Base-by-base conservation (phyloP, 2,329 filamentous ascomycete species). In the Calonectria henricotiae region DNA sequence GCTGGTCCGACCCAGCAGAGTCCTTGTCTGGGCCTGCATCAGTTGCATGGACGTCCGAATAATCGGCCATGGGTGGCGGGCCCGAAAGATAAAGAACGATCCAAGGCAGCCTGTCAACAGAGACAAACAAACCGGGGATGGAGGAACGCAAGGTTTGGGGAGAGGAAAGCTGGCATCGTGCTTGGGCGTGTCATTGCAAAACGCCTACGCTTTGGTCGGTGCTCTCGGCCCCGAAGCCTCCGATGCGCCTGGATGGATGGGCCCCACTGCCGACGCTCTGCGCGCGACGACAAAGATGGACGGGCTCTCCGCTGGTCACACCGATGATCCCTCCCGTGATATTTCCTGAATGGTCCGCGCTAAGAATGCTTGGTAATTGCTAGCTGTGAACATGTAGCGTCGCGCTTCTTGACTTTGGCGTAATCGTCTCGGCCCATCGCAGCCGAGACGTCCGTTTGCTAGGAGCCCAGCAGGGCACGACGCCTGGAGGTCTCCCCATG, bases 401-500 rank as follows among this genome's bases (percentile, higher is more conserved):
- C 8, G 12, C 39, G 51, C 35, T 15, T 12, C 30, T 17, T 47
- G 4, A 25, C 41, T 12, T 7, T 46, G 12, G 30, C 43, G 17
- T 5, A 9, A 44, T 46, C 60, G 39, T 44, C 60, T 62, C 60
- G 60, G 60, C 5, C 60, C 41, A 20, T 44, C 27, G 39, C 60
- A 43, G 20, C 60, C 60, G 41, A 62, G 27, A 62, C 20, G 60
- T 62, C 60, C 60, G 60, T 35, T n/a, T 27, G 23, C n/a, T 3
- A 15, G 32, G 20, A 32, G 23, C n/a, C 9, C 20, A 23, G 54
- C 9, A 41, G 20, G 23, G 20, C n/a, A 27, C 20, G 5, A 25
- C 12, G 30, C 11, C 20, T 41, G 23, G 13, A 17, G 27, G 25
- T 4, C 20, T 35, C 7, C 8, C 12, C 7, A 35, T 46, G 25